Conservation (phyloP, 73 alveolate genomes). For the Stentor coeruleus region DNA sequence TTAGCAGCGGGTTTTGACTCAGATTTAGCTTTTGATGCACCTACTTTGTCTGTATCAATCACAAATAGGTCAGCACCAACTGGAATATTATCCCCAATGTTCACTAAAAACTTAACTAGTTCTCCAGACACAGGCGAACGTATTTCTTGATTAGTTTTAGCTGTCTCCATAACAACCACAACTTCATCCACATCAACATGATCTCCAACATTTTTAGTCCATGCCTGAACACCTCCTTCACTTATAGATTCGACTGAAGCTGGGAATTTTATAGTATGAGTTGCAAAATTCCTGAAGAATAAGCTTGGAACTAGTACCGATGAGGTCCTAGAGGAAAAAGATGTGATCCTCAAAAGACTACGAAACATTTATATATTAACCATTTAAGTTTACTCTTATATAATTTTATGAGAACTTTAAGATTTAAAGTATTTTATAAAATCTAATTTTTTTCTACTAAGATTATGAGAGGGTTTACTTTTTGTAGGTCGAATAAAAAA, state of each 20-base stretch:
- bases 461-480: no score
- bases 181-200: not conserved
- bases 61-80: not conserved
- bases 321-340: no score
- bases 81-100: not conserved
- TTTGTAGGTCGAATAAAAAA: no score
- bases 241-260: not conserved
- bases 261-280: not conserved
- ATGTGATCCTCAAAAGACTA: no score
- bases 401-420: no score
- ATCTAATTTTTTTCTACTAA: no score
- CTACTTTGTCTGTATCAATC: slow-evolving; percentile 1
- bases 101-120: not conserved
- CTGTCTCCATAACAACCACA: not conserved
- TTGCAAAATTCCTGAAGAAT: not conserved
- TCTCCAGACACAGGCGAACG: not conserved
- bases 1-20: no score
- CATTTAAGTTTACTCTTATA: no score
- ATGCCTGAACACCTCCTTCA: not conserved
- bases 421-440: no score
- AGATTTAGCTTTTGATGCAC: not conserved
- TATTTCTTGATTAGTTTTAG: not conserved
- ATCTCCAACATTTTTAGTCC: not conserved
- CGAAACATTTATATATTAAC: no score
- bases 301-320: no score